Base-by-base conservation (phyloP, 768 basidiomycete species). In the Termitomyces sp. region DNA sequence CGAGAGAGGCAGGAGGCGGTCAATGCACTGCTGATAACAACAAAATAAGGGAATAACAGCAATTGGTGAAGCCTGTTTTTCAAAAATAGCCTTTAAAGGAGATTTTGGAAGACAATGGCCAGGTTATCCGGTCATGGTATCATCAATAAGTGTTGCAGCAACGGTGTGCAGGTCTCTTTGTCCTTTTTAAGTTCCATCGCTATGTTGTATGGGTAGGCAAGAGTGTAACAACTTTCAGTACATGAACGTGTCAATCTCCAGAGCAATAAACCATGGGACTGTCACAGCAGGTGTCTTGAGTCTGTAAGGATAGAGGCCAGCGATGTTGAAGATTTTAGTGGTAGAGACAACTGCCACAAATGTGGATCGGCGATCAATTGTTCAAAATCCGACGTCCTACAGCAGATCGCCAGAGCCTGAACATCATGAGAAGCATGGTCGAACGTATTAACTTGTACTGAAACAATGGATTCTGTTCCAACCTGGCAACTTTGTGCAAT, bases 11-110 rank as follows among this genome's bases (percentile, higher is more conserved):
- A 62, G 52, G 52, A 18, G 60, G 59, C 20, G 63, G 63, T 28
- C 65, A 55, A 59, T 59, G 63, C 61, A 36, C 52, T 51, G 14
- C 23, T 48, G 58, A 60, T 55, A 55, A 44, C 23, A 41, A 59
- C 56, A 58, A 47, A 57, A 63, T 58, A 63, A 61, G 62, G 65
- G 36, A 63, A 63, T 59, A 60, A 54, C 35, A 33, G 32, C 8
- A 60, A 61, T 66, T 63, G 56, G 56, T 44, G 23, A 33, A 57
- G 43, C 60, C 55, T 30, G 56, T 55, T 30, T 61, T 57, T 56
- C 6, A 6, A 55, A 28, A 63, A 65, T 57, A 53, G 20, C 64
- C 62, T 35, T 61, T 61, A 52, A 53, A 60, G 64, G 64, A 55
- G 46, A 55, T 57, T 60, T 46, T 50, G 3, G 8, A 38, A 28